Conservation (phyloP, 345 rosid species). For the Raphanus sativus region DNA sequence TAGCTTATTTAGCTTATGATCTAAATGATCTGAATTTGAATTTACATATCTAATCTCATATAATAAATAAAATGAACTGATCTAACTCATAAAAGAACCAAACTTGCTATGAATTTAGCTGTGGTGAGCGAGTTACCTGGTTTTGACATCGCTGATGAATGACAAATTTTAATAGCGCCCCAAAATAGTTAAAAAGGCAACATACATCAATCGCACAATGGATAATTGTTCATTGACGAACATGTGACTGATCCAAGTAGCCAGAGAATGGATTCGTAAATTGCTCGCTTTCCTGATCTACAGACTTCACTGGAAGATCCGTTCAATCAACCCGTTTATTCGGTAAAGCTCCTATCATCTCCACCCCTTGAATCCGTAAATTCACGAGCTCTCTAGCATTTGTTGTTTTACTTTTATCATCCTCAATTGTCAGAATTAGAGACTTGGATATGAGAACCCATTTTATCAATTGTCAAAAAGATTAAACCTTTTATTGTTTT, state of each 20-base stretch:
- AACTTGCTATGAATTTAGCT: no score
- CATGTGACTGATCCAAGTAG: conserved; percentile 25
- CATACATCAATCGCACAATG: neutral
- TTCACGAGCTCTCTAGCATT: neutral
- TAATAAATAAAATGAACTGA: no score
- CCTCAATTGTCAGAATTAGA: neutral
- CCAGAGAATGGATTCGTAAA: conserved; percentile 1
- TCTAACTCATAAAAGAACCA: no score
- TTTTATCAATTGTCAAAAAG: neutral
- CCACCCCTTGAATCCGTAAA: neutral
- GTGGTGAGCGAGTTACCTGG: no score
- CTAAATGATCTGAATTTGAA: no score
- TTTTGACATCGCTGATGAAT: no score
- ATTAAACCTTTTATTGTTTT: neutral
- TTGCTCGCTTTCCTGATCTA: conserved; percentile 3
- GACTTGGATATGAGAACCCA: conserved; percentile 1
- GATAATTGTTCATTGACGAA: conserved; percentile 5
- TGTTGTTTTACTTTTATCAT: neutral
- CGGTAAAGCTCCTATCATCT: conserved; percentile 7
- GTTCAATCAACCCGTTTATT: neutral
- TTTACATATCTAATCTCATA: no score
- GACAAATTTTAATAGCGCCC: no score
- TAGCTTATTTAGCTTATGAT: no score
- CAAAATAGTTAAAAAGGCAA: neutral
- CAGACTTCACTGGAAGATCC: conserved; percentile 17